Evolutionary conservation across 352 stramenopile species (phyloP).

Genomic region (Globisporangium nagaii): DNA sequence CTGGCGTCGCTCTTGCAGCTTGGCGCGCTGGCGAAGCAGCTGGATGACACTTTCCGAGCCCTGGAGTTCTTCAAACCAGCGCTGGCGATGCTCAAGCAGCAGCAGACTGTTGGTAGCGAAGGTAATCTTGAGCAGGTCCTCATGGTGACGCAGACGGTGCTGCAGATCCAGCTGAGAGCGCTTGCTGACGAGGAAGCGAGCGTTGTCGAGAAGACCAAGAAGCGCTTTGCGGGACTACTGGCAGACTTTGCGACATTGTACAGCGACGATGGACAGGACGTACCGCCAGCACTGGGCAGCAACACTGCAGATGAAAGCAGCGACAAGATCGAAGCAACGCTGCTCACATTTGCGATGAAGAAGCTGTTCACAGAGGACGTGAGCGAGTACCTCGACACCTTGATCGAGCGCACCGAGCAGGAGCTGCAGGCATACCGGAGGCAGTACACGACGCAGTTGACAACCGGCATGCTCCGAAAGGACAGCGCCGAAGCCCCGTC

Average conservation of each 20-base stretch:
- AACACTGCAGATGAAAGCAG: neutral
- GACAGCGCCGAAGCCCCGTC: slow-evolving; percentile 22
- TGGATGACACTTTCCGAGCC: slow-evolving; percentile 51
- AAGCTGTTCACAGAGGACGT: slow-evolving; percentile 35
- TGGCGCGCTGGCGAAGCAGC: slow-evolving; percentile 23
- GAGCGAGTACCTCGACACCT: slow-evolving; percentile 33
- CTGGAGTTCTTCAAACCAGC: slow-evolving; percentile 45
- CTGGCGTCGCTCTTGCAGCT: slow-evolving; percentile 45
- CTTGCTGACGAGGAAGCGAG: slow-evolving; percentile 28
- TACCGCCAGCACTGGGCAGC: neutral
- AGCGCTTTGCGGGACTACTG: slow-evolving; percentile 20
- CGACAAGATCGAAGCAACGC: slow-evolving; percentile 7
- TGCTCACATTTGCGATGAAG: slow-evolving; percentile 34
- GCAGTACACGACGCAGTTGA: slow-evolving; percentile 33
- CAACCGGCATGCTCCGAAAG: slow-evolving; percentile 12
- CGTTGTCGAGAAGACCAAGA: slow-evolving; percentile 35
- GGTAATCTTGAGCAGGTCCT: slow-evolving; percentile 24
- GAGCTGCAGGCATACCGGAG: slow-evolving; percentile 36
- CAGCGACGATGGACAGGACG: neutral
- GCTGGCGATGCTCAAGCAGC: slow-evolving; percentile 24
- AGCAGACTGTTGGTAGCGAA: slow-evolving; percentile 4
- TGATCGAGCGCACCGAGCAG: slow-evolving; percentile 31
- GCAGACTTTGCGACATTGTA: slow-evolving; percentile 13
- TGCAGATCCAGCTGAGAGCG: slow-evolving; percentile 31
- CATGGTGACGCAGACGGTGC: slow-evolving; percentile 30